Evolutionary conservation across 2,329 filamentous ascomycete species (phyloP).

Genomic region (Botryosphaeria dothidea): DNA sequence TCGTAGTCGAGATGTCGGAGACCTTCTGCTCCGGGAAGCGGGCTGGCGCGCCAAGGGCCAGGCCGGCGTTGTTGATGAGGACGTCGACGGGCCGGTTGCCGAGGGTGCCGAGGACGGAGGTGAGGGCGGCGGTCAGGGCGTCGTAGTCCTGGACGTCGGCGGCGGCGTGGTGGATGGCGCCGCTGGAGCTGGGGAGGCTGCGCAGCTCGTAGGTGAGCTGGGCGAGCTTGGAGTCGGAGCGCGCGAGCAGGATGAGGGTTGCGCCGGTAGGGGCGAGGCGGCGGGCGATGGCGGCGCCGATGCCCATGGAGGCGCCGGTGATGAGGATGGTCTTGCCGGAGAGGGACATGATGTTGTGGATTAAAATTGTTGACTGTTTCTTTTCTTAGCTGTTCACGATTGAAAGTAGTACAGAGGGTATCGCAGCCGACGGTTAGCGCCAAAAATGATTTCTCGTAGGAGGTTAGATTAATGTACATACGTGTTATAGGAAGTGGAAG

Average conservation of each 20-base stretch:
- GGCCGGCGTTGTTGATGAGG: constrained; percentile 51
- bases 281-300: constrained; percentile 47
- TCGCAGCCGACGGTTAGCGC: too few relatives aligned
- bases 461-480: too few relatives aligned
- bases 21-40: constrained; percentile 46
- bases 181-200: not conserved
- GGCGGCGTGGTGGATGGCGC: constrained; percentile 24
- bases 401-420: too few relatives aligned
- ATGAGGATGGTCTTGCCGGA: constrained; percentile 23
- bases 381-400: too few relatives aligned
- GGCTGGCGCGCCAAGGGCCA: constrained; percentile 49
- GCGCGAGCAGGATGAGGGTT: constrained; percentile 46
- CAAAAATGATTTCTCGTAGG: too few relatives aligned
- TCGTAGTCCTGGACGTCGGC: constrained; percentile 37
- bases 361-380: not conserved
- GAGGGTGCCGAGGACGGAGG: constrained; percentile 26
- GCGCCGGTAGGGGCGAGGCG: constrained; percentile 41
- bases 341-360: constrained; percentile 28
- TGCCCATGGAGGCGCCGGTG: constrained; percentile 50
- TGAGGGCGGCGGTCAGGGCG: constrained; percentile 34
- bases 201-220: constrained; percentile 25
- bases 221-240: constrained; percentile 35
- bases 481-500: too few relatives aligned
- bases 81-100: constrained; percentile 45
- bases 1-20: constrained; percentile 47